Percentiles rank a stretch among this genome's conserved stretches.
Conservation (phyloP, 768 basidiomycete species). For the Tricholoma flavovirens region DNA sequence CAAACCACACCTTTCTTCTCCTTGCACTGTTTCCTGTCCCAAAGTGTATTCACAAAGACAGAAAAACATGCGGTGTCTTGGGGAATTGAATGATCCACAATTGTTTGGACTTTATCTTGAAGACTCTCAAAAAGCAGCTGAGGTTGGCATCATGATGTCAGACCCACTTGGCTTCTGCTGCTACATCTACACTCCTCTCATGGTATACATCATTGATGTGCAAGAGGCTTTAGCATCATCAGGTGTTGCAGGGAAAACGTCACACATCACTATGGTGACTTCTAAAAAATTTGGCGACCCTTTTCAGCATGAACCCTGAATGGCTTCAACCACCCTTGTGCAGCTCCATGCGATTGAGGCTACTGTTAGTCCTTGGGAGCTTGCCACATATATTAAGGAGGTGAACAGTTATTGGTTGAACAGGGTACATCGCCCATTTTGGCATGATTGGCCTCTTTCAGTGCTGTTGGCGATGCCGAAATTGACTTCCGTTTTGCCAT, state of each 20-base stretch:
- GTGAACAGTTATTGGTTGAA: constrained; percentile 21
- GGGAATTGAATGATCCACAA: constrained; percentile 21
- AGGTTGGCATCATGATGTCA: constrained; percentile 21
- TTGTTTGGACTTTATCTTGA: constrained; percentile 23
- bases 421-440: constrained; percentile 31
- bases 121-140: constrained; percentile 25
- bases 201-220: constrained; percentile 26
- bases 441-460: constrained; percentile 29
- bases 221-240: constrained; percentile 25
- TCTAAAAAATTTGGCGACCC: constrained; percentile 25
- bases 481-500: constrained; percentile 31
- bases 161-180: constrained; percentile 20
- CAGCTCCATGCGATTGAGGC: constrained; percentile 10
- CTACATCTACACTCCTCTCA: constrained; percentile 23
- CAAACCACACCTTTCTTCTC: constrained; percentile 14
- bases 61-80: constrained; percentile 17
- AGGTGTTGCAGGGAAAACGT: constrained; percentile 24
- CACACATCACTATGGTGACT: constrained; percentile 23
- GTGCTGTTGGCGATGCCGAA: constrained; percentile 24
- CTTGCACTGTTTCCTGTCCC: constrained; percentile 16
- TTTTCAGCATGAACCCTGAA: constrained; percentile 20
- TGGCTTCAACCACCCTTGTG: constrained; percentile 14
- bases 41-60: constrained; percentile 5
- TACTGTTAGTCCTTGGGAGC: constrained; percentile 17
- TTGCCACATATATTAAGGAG: constrained; percentile 18